A percentile compares a stretch with the other conserved stretches of the same genome.
These are phyloP conservation scores for Excoecaria agallocha DNA, from an alignment of 345 rosid genomes.

Conservation along the genomic window DNA sequence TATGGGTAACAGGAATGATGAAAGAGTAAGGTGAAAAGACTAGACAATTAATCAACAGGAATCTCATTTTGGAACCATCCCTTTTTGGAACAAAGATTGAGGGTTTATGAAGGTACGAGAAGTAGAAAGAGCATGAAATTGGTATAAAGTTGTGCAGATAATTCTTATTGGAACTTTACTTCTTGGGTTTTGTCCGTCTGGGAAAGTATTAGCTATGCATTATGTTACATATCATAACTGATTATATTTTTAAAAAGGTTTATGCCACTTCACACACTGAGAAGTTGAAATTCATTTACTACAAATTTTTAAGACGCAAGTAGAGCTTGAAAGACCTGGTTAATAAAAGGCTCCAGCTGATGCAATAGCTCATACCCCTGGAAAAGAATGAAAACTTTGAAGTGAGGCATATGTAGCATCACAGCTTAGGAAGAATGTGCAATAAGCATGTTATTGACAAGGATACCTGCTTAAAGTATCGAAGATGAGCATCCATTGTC, in stretches of 20 bases:
- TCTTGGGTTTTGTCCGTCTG: not conserved
- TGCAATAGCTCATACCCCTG: conserved; percentile 79
- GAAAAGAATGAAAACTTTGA: conserved; percentile 14
- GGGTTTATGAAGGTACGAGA: not conserved
- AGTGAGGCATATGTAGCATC: not conserved
- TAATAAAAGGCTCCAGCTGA: conserved; percentile 76
- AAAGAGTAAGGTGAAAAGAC: not conserved
- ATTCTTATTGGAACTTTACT: not conserved
- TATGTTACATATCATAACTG: not conserved
- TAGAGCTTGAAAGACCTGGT: conserved; percentile 46
- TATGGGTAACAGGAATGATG: not conserved
- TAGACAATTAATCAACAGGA: not conserved
- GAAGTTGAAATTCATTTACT: not conserved
- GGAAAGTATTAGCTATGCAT: not conserved
- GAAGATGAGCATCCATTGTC: conserved; percentile 70
- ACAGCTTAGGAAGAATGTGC: not conserved
- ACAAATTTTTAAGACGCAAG: conserved; percentile 7
- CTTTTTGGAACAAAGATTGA: not conserved
- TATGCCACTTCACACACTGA: not conserved
- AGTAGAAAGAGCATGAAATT: not conserved
- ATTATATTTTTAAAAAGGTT: not conserved
- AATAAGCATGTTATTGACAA: conserved; percentile 13
- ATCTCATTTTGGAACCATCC: not conserved
- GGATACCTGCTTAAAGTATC: conserved; percentile 65
- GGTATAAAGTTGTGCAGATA: not conserved